Evolutionary conservation across 768 basidiomycete species (phyloP).

Genomic region (Gymnopilus junonius): DNA sequence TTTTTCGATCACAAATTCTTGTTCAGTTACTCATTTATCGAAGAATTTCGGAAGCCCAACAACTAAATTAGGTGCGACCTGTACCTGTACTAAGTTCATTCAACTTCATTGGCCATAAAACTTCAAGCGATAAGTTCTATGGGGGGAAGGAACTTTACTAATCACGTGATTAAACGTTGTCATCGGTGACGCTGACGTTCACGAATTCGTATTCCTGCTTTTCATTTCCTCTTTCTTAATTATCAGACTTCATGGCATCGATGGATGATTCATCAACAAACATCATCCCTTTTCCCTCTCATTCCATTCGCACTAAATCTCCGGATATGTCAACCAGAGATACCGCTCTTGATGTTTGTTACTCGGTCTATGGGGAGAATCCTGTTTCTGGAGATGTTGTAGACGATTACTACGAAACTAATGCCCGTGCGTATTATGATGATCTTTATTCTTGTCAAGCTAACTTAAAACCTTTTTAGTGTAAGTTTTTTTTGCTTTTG

Average conservation of each 20-base stretch:
- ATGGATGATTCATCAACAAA: constrained; percentile 15
- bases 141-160: too few relatives aligned
- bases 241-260: constrained; percentile 19
- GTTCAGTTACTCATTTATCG: not conserved
- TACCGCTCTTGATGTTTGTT: constrained; percentile 71
- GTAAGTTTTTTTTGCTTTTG: constrained; percentile 35
- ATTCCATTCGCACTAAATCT: constrained; percentile 20
- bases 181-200: too few relatives aligned
- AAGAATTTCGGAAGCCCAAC: not conserved
- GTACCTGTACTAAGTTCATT: too few relatives aligned
- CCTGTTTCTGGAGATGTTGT: constrained; percentile 55
- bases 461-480: constrained; percentile 32
- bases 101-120: too few relatives aligned
- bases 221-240: not conserved
- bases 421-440: constrained; percentile 57
- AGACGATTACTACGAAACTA: constrained; percentile 70
- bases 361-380: constrained; percentile 67
- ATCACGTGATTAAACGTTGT: too few relatives aligned
- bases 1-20: not conserved
- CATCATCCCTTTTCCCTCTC: constrained; percentile 24
- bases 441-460: constrained; percentile 12
- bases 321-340: constrained; percentile 49
- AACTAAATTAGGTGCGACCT: too few relatives aligned
- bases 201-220: too few relatives aligned
- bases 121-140: too few relatives aligned